Evolutionary conservation across 2,329 filamentous ascomycete species (phyloP).

Genomic region (Pyrenophora graminea): DNA sequence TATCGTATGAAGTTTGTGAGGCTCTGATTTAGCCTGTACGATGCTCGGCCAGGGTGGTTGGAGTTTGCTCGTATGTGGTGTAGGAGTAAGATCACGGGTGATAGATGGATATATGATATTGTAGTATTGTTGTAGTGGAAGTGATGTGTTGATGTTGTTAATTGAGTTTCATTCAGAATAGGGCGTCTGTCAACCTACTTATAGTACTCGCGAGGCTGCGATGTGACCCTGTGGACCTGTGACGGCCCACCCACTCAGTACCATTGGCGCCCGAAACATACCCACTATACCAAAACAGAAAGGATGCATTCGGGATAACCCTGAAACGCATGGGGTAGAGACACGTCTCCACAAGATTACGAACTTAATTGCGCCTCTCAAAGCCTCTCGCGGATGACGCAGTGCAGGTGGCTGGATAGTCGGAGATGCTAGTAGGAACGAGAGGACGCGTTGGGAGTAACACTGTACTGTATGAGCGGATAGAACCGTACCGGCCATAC

Average conservation of each 20-base stretch:
- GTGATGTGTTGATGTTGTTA: too few relatives aligned
- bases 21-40: background rate
- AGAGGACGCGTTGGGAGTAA: background rate
- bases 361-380: background rate
- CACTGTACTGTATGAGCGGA: background rate
- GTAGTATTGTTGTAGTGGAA: too few relatives aligned
- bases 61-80: too few relatives aligned
- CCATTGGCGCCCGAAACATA: slow-evolving; percentile 6
- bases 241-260: background rate
- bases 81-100: too few relatives aligned
- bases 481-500: background rate
- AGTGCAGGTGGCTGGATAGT: too few relatives aligned
- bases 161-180: too few relatives aligned
- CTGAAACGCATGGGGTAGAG: background rate
- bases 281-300: slow-evolving; percentile 9
- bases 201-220: background rate
- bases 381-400: too few relatives aligned
- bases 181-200: background rate
- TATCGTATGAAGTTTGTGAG: background rate
- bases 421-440: background rate
- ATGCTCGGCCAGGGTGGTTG: too few relatives aligned
- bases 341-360: slow-evolving; percentile 10
- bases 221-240: background rate
- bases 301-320: slow-evolving; percentile 9
- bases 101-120: too few relatives aligned